These are phyloP conservation scores for Macaranga tanarius DNA, from an alignment of 441 rosid genomes.

Conservation along the genomic window DNA sequence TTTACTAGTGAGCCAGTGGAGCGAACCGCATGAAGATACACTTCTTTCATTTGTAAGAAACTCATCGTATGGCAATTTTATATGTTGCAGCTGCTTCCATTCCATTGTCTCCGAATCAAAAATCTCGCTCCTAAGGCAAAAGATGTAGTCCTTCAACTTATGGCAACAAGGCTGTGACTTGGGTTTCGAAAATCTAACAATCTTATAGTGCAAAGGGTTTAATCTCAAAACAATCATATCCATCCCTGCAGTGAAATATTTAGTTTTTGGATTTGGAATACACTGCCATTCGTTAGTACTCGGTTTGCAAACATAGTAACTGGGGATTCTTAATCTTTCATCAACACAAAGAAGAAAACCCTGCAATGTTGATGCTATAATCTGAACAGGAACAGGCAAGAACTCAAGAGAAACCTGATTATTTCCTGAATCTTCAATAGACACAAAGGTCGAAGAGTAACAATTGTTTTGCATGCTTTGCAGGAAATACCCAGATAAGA, in stretches of 20 bases:
- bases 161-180: no score
- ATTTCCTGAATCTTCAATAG: not conserved
- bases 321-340: not conserved
- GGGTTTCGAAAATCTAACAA: slow-evolving; percentile 7
- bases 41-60: not conserved
- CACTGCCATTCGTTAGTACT: slow-evolving; percentile 21
- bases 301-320: slow-evolving; percentile 28
- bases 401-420: slow-evolving; percentile 12
- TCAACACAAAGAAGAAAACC: slow-evolving; percentile 13
- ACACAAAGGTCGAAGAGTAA: not conserved
- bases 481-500: slow-evolving; percentile 1
- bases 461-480: not conserved
- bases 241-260: not conserved
- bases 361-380: not conserved
- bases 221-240: slow-evolving; percentile 16
- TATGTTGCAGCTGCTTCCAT: no score
- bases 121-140: slow-evolving; percentile 1
- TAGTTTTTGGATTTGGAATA: slow-evolving; percentile 28
- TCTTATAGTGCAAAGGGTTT: slow-evolving; percentile 22
- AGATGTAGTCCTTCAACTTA: not conserved
- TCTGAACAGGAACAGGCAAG: slow-evolving; percentile 1
- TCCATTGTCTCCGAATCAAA: no score
- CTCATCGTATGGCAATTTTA: not conserved
- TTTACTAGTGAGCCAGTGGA: slow-evolving; percentile 5
- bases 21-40: not conserved